A percentile compares a stretch with the other conserved stretches of the same genome.
Conservation (phyloP, 805 yeast genomes). For the Lipomyces lipofer region DNA sequence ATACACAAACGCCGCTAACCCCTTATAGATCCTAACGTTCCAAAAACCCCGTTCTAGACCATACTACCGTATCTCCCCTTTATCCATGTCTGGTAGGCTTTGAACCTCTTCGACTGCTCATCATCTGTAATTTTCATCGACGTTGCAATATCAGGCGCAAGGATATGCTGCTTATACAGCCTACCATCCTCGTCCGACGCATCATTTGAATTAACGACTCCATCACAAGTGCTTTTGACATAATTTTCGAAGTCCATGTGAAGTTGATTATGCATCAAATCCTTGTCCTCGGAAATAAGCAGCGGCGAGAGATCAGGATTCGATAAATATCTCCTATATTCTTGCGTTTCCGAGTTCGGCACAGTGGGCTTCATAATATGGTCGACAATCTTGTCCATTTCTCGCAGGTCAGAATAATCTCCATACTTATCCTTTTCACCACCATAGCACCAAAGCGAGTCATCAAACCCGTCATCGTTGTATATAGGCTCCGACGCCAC, state of each 20-base stretch:
- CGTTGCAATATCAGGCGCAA: conserved; percentile 25
- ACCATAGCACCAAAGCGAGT: conserved; percentile 23
- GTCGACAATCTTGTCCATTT: conserved; percentile 26
- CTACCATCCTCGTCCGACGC: conserved; percentile 22
- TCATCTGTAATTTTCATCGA: conserved; percentile 18
- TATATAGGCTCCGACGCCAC: conserved; percentile 20
- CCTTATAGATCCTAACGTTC: too few species aligned
- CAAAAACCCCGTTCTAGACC: neutral
- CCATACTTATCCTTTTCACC: conserved; percentile 19
- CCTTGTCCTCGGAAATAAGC: conserved; percentile 17
- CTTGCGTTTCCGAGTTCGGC: conserved; percentile 22
- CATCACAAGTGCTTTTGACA: conserved; percentile 46
- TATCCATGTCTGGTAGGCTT: conserved; percentile 23
- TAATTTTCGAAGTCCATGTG: conserved; percentile 51
- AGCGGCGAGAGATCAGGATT: conserved; percentile 24
- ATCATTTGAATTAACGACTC: conserved; percentile 11
- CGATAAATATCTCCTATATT: conserved; percentile 30
- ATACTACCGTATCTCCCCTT: conserved; percentile 5
- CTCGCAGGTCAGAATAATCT: conserved; percentile 5
- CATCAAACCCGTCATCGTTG: conserved; percentile 28
- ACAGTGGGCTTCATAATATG: conserved; percentile 28
- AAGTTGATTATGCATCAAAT: conserved; percentile 6
- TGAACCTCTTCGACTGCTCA: conserved; percentile 22
- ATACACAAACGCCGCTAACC: too few species aligned
- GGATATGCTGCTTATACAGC: conserved; percentile 19